A percentile compares a stretch with the other conserved stretches of the same genome.
phyloP scores from a whole-genome alignment of 2,329 filamentous ascomycete species.

The Aschersonia sp. region DNA sequence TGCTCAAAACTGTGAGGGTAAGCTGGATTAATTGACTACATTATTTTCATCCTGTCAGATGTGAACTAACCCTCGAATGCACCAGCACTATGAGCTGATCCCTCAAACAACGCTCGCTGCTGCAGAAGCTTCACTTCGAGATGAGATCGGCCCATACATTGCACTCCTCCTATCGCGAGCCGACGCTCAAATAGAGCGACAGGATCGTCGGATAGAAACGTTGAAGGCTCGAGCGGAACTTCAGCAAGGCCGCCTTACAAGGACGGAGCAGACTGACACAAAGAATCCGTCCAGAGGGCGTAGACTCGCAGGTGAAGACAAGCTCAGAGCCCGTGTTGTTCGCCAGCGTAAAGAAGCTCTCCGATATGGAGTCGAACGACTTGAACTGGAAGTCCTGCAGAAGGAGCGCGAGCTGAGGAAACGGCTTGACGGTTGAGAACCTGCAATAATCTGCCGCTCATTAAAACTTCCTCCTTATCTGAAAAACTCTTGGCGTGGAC shows the following conservation, averaged over 20 bases:
- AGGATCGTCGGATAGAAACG: conserved; percentile 69
- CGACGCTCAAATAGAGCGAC: conserved; percentile 69
- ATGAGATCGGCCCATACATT: conserved; percentile 82
- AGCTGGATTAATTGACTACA: conserved; percentile 9
- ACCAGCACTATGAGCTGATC: conserved; percentile 81
- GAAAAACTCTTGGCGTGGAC: no score
- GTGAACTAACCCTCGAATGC: neutral
- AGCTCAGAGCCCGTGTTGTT: conserved; percentile 42
- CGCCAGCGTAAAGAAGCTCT: conserved; percentile 72
- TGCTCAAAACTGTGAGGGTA: conserved; percentile 45
- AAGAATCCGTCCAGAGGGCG: conserved; percentile 8
- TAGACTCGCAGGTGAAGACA: conserved; percentile 37
- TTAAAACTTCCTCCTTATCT: no score
- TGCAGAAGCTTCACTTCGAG: conserved; percentile 71
- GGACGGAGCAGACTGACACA: conserved; percentile 10
- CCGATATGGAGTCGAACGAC: conserved; percentile 71
- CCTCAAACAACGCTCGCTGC: conserved; percentile 69
- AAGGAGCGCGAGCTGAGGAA: conserved; percentile 45
- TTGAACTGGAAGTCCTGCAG: conserved; percentile 78
- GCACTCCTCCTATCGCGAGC: conserved; percentile 64
- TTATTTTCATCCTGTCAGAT: neutral
- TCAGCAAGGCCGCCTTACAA: conserved; percentile 53
- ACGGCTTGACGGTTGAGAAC: conserved; percentile 23
- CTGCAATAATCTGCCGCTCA: no score
- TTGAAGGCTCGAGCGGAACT: conserved; percentile 72